A percentile compares a stretch with the other conserved stretches of the same genome.
These are phyloP conservation scores for Odontarrhena argentea DNA, from an alignment of 345 rosid species.

Conservation along the genomic window DNA sequence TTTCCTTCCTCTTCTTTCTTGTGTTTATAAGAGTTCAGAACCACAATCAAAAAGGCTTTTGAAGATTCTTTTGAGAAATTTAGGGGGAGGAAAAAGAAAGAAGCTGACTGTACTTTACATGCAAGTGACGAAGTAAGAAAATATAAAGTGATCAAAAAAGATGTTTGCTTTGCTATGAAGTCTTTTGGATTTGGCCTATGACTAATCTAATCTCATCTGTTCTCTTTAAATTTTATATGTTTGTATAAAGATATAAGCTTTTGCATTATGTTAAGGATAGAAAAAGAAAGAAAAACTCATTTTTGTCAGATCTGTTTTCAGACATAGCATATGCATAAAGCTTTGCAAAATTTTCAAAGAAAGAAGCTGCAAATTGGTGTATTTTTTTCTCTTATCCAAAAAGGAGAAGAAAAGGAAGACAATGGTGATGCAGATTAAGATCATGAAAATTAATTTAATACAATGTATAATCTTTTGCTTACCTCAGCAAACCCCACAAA, in stretches of 20 bases:
- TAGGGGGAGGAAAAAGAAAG: slow-evolving; percentile 29
- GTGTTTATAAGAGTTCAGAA: slow-evolving; percentile 37
- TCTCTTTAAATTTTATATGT: slow-evolving; percentile 14
- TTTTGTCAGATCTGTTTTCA: slow-evolving; percentile 43
- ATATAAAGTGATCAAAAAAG: slow-evolving; percentile 33
- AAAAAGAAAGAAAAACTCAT: slow-evolving; percentile 14
- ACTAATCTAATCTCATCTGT: slow-evolving; percentile 33
- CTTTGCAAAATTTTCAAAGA: slow-evolving; percentile 36
- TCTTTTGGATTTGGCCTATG: slow-evolving; percentile 42
- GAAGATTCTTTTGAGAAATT: slow-evolving; percentile 34
- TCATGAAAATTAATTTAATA: slow-evolving; percentile 20
- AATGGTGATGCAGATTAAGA: slow-evolving; percentile 28
- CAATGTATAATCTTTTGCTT: slow-evolving; percentile 36
- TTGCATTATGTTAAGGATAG: slow-evolving; percentile 19
- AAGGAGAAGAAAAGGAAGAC: slow-evolving; percentile 36
- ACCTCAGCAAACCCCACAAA: slow-evolving; percentile 44
- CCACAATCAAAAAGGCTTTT: slow-evolving; percentile 37
- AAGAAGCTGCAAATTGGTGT: slow-evolving; percentile 38
- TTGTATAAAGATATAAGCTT: slow-evolving; percentile 28
- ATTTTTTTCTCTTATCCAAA: slow-evolving; percentile 34
- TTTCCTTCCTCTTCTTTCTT: slow-evolving; percentile 24
- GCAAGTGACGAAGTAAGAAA: slow-evolving; percentile 41
- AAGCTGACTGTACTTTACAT: slow-evolving; percentile 44
- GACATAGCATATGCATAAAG: slow-evolving; percentile 45
- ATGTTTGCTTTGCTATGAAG: slow-evolving; percentile 66